A percentile compares a stretch with the other conserved stretches of the same genome.
These are phyloP conservation scores for Casuarina cunninghamiana DNA, from an alignment of 306 rosid genomes.

Conservation along the genomic window DNA sequence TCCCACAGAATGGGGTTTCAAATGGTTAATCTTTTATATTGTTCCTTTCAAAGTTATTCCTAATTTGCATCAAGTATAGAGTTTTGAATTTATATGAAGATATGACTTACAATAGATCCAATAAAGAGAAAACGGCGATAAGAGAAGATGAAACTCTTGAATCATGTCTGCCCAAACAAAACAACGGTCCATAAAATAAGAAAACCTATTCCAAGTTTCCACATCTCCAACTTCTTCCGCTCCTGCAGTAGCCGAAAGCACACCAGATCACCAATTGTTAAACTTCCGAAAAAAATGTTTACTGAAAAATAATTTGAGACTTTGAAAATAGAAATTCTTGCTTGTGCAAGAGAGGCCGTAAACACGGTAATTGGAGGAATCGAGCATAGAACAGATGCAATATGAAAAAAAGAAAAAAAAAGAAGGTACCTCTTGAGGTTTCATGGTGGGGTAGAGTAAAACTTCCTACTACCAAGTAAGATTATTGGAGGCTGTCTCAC, in stretches of 20 bases:
- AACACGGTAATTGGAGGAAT: too few relatives aligned
- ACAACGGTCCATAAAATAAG: too few relatives aligned
- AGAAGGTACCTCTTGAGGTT: slow-evolving; percentile 70
- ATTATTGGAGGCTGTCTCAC: not conserved
- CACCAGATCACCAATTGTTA: not conserved
- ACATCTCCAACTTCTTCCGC: not conserved
- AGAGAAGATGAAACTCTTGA: too few relatives aligned
- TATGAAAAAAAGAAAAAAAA: not conserved
- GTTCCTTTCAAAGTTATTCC: too few relatives aligned
- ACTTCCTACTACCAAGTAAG: slow-evolving; percentile 64
- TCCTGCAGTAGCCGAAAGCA: slow-evolving; percentile 7
- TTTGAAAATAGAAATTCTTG: not conserved
- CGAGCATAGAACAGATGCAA: not conserved
- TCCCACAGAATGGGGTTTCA: too few relatives aligned
- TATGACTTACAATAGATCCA: too few relatives aligned
- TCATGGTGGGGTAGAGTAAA: slow-evolving; percentile 94
- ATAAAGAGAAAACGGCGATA: too few relatives aligned
- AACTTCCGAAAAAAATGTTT: not conserved
- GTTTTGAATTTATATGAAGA: too few relatives aligned
- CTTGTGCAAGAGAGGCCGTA: not conserved
- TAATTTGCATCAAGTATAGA: too few relatives aligned
- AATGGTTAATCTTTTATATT: too few relatives aligned
- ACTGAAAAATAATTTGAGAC: not conserved
- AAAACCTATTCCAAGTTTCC: not conserved
- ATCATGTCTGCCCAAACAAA: too few relatives aligned